A percentile compares a stretch with the other conserved stretches of the same genome.
phyloP scores from a whole-genome alignment of 176 grass and related monocot species.

The Leersia perrieri region DNA sequence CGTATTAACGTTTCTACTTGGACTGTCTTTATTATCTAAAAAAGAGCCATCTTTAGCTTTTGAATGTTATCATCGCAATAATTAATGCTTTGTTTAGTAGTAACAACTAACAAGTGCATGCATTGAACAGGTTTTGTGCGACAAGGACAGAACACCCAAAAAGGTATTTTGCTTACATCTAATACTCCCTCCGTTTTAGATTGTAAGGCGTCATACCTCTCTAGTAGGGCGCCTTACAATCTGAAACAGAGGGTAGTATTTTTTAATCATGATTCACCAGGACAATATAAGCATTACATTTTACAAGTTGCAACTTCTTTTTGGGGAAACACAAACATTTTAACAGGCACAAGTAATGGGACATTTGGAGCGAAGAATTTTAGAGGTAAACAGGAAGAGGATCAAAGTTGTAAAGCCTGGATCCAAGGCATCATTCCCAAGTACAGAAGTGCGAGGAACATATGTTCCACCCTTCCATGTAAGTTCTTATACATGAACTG shows the following conservation, averaged over 20 bases:
- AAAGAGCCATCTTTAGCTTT: background rate
- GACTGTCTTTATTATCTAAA: background rate
- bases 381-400: conserved; percentile 86
- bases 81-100: conserved; percentile 4
- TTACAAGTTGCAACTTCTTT: background rate
- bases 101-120: conserved; percentile 1
- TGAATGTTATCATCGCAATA: background rate
- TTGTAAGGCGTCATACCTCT: too few relatives aligned
- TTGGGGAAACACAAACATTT: background rate
- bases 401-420: conserved; percentile 97
- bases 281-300: conserved; percentile 17
- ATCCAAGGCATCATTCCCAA: conserved; percentile 87
- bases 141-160: conserved; percentile 76
- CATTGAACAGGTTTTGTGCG: conserved; percentile 68
- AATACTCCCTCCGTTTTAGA: too few relatives aligned
- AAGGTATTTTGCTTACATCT: conserved; percentile 46
- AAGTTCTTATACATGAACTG: conserved; percentile 15
- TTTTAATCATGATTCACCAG: background rate
- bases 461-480: conserved; percentile 94
- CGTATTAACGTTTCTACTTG: background rate
- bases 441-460: conserved; percentile 73
- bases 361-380: conserved; percentile 82
- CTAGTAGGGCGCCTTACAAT: too few relatives aligned
- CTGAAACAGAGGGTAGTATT: too few relatives aligned
- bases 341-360: conserved; percentile 70